Evolutionary conservation across 768 basidiomycete species (phyloP).

Genomic region (Ramaria sp.): DNA sequence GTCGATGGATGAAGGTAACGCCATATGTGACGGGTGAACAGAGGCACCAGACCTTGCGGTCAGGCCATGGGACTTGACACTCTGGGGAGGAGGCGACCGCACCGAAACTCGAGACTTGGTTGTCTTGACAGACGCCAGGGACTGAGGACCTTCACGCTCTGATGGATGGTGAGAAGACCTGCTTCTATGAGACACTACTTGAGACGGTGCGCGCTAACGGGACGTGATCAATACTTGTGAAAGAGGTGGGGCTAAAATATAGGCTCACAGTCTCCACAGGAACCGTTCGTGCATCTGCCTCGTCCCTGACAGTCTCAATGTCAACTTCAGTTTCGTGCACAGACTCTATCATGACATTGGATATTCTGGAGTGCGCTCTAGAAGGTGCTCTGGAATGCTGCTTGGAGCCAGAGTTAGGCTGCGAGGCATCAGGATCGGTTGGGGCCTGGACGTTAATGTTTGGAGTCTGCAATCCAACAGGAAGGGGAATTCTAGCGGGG

Average conservation of each 20-base stretch:
- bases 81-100: conserved; percentile 5
- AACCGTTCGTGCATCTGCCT: conserved; percentile 6
- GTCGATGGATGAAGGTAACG: not conserved
- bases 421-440: not conserved
- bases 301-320: conserved; percentile 3
- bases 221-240: not conserved
- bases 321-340: conserved; percentile 6
- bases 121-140: not conserved
- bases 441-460: conserved; percentile 6
- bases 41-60: conserved; percentile 1
- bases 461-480: not conserved
- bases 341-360: not conserved
- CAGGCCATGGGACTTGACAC: conserved; percentile 3
- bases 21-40: conserved; percentile 6
- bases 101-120: conserved; percentile 5
- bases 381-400: conserved; percentile 7
- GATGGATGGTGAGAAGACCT: conserved; percentile 5
- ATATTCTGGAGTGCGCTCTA: conserved; percentile 3
- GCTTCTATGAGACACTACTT: conserved; percentile 1
- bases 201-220: conserved; percentile 1
- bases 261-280: conserved; percentile 6
- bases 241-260: not conserved
- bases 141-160: conserved; percentile 1
- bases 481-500: conserved; percentile 1
- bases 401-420: not conserved